Evolutionary conservation across 371 early-diverging fungal genomes (phyloP), one percentile per base, ranked within the genome.

Genomic region (Lichtheimia ramosa): DNA sequence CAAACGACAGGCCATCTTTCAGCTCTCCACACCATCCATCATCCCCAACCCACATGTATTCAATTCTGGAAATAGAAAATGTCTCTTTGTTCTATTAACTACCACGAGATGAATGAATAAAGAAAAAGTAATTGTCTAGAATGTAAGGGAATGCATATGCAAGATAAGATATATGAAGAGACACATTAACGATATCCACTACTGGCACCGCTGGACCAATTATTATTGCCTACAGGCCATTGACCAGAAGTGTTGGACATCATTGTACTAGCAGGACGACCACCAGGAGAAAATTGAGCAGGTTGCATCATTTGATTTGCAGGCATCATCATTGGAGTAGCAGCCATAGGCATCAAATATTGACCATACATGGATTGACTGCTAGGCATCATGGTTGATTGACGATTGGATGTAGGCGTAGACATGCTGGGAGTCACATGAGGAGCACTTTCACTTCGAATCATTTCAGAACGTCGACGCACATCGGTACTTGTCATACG

Each of bases 1-100:
- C 51, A 63, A 42, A 42, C 58, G 15, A 69, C 65, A 2, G 81
- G 81, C 40, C 52, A 42, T 24, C 57, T 80, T 24, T 61, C 57
- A 2, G 55, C 58, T 48, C 56, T 68, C 5, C 64, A 70, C 13
- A 63, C 60, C 18, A 51, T 73, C 3, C 56, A 68, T 0, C 77
- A 75, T 16, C 59, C 67, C 3, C 56, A 71, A 34, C 77, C 81
- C 6, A 73, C 75, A 8, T 80, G 81, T 54, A 64, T 80, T 39
- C 59, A 69, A 57, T 80, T 59, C n/a, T 50, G 51, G 52, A 50
- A 34, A 18, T 52, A 48, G 34, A 21, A 49, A 49, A n/a, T 21
- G 46, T 34, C 34, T 34, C 34, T 34, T 10, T 34, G 34, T 34
- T 34, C 34, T 34, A 34, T 34, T 34, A 34, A 34, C 34, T 34